Evolutionary conservation across 805 yeast genomes (phyloP).

Genomic region (Saccharomycopsis schoenii): DNA sequence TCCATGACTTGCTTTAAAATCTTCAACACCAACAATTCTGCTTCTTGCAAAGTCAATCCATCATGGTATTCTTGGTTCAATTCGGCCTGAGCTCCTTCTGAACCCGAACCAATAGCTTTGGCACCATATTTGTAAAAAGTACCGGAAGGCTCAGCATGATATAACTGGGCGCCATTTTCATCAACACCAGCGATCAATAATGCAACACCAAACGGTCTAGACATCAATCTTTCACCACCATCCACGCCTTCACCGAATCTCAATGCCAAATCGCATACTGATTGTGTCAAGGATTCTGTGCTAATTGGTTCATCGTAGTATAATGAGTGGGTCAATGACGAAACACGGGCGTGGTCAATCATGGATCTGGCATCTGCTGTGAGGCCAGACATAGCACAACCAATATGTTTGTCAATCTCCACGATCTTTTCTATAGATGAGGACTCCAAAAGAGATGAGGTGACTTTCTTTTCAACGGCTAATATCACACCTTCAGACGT

Average conservation of each 20-base stretch:
- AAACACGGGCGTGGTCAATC: constrained; percentile 96
- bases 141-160: constrained; percentile 99
- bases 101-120: constrained; percentile 97
- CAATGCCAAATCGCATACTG: constrained; percentile 93
- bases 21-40: constrained; percentile 81
- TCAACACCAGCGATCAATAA: constrained; percentile 91
- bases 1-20: constrained; percentile 97
- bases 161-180: constrained; percentile 86
- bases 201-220: constrained; percentile 98
- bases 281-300: constrained; percentile 89
- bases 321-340: constrained; percentile 76
- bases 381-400: constrained; percentile 98
- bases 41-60: constrained; percentile 83
- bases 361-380: constrained; percentile 98
- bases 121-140: constrained; percentile 97
- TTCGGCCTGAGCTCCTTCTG: constrained; percentile 98
- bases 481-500: constrained; percentile 93
- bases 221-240: constrained; percentile 81
- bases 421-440: constrained; percentile 93
- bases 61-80: constrained; percentile 93
- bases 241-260: constrained; percentile 84
- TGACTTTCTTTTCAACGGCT: constrained; percentile 95
- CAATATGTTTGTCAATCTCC: constrained; percentile 88
- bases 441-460: constrained; percentile 82
- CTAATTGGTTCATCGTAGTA: constrained; percentile 88